Base-by-base conservation (phyloP, 1,284 basidiomycete genomes). In the Sanghuangporus baumii region DNA sequence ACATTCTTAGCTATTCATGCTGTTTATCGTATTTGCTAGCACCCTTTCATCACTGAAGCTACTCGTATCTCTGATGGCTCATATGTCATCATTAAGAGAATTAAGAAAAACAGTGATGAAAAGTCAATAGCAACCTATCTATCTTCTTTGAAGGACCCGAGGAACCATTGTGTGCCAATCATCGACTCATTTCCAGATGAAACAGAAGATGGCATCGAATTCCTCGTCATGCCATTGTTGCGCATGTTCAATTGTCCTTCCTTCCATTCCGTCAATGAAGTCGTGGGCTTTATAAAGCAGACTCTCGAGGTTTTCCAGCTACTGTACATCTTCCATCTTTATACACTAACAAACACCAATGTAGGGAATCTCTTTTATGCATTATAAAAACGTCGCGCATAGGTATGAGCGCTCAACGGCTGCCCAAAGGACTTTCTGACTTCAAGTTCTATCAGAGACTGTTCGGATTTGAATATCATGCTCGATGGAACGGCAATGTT, bases 161-260 rank as follows among this genome's bases (percentile, higher is more conserved):
- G 37, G n/a, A 68, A 68, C 38, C 66, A 67, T 43, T 66, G 62
- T 36, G 43, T 67, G 6, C 67, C 65, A 1, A 23, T 68, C 16
- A 31, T 65, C n/a, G 67, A 68, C 14, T 14, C 47, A 14, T 36
- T 66, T 14, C 48, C 48, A 11, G 65, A 59, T 40, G 55, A 57
- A 6, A 37, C 57, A 8, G 43, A 26, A 8, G 23, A 31, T 20
- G 14, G 4, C 7, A 16, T 36, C 23, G 36, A 31, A 26, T 63
- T 63, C 40, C 7, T 63, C 16, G 50, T 63, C 31, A 63, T 63
- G 57, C 62, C 62, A 6, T 5, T 63, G 20, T 43, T 63, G 16
- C 57, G 57, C 4, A 3, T 12, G 2, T 55, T 63, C 62, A 41
- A 60, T 20, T 12, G 43, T 50, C 62, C 62, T 23, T 38, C 57